Evolutionary conservation across 2,329 filamentous ascomycete genomes (phyloP).

Genomic region (Trichoderma sp.): DNA sequence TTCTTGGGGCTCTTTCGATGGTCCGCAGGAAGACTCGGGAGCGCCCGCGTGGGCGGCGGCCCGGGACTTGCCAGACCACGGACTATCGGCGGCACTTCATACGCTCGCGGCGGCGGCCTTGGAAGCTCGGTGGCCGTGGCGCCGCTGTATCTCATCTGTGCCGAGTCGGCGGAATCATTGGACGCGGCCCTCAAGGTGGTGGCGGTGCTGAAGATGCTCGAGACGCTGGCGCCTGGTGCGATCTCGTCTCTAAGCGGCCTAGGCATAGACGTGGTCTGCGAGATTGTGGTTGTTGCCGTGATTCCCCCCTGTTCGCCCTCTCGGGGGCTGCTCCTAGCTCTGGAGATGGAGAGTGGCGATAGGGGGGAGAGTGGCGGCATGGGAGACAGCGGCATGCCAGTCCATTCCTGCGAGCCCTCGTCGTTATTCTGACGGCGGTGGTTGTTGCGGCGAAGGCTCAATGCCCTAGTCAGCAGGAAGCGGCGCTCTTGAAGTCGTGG

Average conservation of each 20-base stretch:
- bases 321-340: background rate
- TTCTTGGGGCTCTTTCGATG: conserved; percentile 21
- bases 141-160: background rate
- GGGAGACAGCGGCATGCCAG: background rate
- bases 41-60: conserved; percentile 45
- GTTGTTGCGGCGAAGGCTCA: conserved; percentile 5
- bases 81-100: conserved; percentile 20
- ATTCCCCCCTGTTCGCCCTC: background rate
- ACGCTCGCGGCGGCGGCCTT: conserved; percentile 14
- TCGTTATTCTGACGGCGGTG: background rate
- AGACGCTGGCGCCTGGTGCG: background rate
- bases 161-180: background rate
- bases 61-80: conserved; percentile 33
- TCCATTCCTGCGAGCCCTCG: background rate
- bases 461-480: conserved; percentile 34
- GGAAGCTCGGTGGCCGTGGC: background rate
- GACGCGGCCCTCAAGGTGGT: background rate
- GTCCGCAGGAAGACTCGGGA: conserved; percentile 33
- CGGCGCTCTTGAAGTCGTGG: conserved; percentile 47
- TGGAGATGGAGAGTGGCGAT: background rate
- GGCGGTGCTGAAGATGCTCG: background rate
- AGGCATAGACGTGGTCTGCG: background rate
- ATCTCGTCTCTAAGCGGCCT: background rate
- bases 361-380: background rate
- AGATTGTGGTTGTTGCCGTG: background rate